phyloP scores from a whole-genome alignment of 2,329 filamentous ascomycete species.

The Trichoderma semiorbis region DNA sequence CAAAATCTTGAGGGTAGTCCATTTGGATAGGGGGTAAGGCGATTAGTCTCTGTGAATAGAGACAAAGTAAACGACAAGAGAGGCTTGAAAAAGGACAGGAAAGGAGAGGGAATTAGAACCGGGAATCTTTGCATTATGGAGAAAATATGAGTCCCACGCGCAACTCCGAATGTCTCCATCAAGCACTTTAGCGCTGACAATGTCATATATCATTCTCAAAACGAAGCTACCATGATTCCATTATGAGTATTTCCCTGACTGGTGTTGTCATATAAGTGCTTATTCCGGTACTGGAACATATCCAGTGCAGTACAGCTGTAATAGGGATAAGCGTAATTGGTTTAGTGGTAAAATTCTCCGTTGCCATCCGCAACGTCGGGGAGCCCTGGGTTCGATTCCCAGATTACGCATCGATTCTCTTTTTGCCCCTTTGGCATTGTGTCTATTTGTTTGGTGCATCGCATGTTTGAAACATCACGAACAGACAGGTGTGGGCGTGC shows the following conservation, averaged over 20 bases:
- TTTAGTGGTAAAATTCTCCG: constrained; percentile 37
- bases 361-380: constrained; percentile 33
- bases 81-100: background rate
- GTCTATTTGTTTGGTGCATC: background rate
- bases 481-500: background rate
- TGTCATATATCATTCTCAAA: background rate
- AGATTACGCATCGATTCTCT: constrained; percentile 28
- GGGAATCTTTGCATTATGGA: background rate
- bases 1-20: background rate
- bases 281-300: background rate
- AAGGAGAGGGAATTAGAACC: background rate
- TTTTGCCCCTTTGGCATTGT: constrained; percentile 3
- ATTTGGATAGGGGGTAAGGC: background rate
- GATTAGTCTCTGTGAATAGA: background rate
- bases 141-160: background rate
- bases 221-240: background rate
- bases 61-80: background rate
- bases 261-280: background rate
- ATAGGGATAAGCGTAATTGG: constrained; percentile 28
- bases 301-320: background rate
- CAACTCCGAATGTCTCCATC: background rate
- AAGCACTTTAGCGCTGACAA: background rate
- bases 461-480: too few species aligned
- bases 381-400: constrained; percentile 36
- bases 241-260: background rate